Base-by-base conservation (phyloP, 2,329 filamentous ascomycete species). In the Aspergillus sp. region DNA sequence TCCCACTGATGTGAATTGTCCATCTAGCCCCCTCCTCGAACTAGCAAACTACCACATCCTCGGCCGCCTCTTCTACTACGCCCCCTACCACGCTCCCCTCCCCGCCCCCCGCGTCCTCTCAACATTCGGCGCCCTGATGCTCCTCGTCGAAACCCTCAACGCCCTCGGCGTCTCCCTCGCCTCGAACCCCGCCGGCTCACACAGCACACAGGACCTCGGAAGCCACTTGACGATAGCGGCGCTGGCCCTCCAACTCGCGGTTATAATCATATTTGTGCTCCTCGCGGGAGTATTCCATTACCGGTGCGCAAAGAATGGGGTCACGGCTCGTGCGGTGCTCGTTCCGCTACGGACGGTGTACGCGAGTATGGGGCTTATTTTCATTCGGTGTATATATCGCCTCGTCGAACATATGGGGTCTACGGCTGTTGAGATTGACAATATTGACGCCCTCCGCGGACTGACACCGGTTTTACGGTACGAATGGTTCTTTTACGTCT, bases 21-120 rank as follows among this genome's bases (percentile, higher is more conserved):
- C 49, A 51, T 30, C 31, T 52, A 85, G 85, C 3, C 87, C 88
- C 0, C 77, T 89, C 4, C 83, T 88, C 46, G 85, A 87, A 56
- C 79, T 86, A 3, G 81, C 84, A 59, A 87, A 89, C 69, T 89
- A 89, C 72, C 82, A 87, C 66, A 81, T 88, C 59, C 82, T 89
- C 25, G 83, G 83, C 2, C 82, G 86, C 4, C 79, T 87, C 13
- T 78, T 89, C 22, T 85, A 84, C 71, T 90, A 89, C 72, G 79
- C 87, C 3, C 86, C 86, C 0, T 85, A 87, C 69, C 80, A 84
- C 60, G 80, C 86, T 0, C 86, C 85, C 0, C 72, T 85, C 34
- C 76, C 81, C 45, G 81, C 82, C 0, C 76, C 78, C 23, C 73
- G 77, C 28, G 80, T 83, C 17, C 67, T 84, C 17, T 77, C 77